Evolutionary conservation across 208 protist species (phyloP).

Genomic region (Tritrichomonas foetus): DNA sequence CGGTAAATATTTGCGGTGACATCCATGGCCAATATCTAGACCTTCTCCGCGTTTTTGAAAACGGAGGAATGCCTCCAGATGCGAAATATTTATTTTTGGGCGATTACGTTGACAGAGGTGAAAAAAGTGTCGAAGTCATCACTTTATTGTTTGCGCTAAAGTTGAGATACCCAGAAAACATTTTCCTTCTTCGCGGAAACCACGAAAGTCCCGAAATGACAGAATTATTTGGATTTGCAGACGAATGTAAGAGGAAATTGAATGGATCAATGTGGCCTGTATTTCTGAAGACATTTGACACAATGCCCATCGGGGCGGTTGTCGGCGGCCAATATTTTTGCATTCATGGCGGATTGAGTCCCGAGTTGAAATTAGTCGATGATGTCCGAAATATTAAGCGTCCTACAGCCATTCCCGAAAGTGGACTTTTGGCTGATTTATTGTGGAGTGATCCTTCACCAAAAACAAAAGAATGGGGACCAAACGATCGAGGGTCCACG

Average conservation of each 20-base stretch:
- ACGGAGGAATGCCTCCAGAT: constrained; percentile 40
- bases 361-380: background rate
- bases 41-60: constrained; percentile 51
- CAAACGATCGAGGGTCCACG: background rate
- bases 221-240: constrained; percentile 47
- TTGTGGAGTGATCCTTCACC: background rate
- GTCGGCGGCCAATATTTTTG: background rate
- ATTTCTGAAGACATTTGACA: background rate
- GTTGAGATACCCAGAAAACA: constrained; percentile 44
- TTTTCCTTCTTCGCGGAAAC: constrained; percentile 54
- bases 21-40: constrained; percentile 57
- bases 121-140: constrained; percentile 50
- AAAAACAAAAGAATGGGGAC: background rate
- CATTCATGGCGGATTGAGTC: constrained; percentile 5
- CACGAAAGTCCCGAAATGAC: constrained; percentile 53
- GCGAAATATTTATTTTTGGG: constrained; percentile 55
- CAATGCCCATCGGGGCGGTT: background rate
- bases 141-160: constrained; percentile 49
- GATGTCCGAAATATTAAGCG: background rate
- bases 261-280: constrained; percentile 46
- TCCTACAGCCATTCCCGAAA: background rate
- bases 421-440: background rate
- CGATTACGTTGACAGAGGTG: constrained; percentile 57
- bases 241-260: constrained; percentile 74
- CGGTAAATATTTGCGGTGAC: constrained; percentile 15